A percentile compares a stretch with the other conserved stretches of the same genome.
phyloP scores from a whole-genome alignment of 2,329 filamentous ascomycete genomes.

The Dendryphion nanum region DNA sequence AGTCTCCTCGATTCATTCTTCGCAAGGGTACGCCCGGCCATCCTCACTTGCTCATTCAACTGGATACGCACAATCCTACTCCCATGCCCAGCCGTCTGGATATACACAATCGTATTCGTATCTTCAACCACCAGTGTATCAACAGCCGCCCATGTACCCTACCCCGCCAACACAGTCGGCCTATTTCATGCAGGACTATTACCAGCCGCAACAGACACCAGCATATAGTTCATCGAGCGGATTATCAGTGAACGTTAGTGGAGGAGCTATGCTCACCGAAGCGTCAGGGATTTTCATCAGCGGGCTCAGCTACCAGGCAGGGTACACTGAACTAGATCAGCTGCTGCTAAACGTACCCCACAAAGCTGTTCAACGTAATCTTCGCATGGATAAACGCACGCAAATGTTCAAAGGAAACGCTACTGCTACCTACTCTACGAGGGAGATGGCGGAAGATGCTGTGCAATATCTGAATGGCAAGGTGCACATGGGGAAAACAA shows the following conservation, averaged over 20 bases:
- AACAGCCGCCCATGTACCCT: slow-evolving; percentile 16
- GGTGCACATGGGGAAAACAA: slow-evolving; percentile 27
- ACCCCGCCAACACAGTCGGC: slow-evolving; percentile 16
- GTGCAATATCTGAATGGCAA: slow-evolving; percentile 24
- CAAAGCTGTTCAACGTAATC: slow-evolving; percentile 21
- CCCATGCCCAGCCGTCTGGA: too few species aligned
- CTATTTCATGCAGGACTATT: slow-evolving; percentile 14
- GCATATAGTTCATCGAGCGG: slow-evolving; percentile 33
- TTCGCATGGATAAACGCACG: slow-evolving; percentile 23
- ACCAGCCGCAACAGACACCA: slow-evolving; percentile 10
- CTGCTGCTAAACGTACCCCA: slow-evolving; percentile 26
- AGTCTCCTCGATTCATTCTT: too few species aligned
- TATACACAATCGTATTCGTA: too few species aligned
- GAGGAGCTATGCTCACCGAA: slow-evolving; percentile 37
- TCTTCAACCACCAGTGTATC: too few species aligned
- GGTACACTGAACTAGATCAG: slow-evolving; percentile 21
- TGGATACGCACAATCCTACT: too few species aligned
- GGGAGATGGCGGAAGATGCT: slow-evolving; percentile 29
- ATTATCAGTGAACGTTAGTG: slow-evolving; percentile 37
- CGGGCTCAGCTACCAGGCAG: slow-evolving; percentile 27
- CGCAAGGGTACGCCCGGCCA: too few species aligned
- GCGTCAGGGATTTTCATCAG: slow-evolving; percentile 38
- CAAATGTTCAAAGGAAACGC: slow-evolving; percentile 33
- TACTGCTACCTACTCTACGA: slow-evolving; percentile 30
- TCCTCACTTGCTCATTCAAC: too few species aligned